Conservation (phyloP, 192 early-diverging fungal species). For the Chytriomyces confervae region DNA sequence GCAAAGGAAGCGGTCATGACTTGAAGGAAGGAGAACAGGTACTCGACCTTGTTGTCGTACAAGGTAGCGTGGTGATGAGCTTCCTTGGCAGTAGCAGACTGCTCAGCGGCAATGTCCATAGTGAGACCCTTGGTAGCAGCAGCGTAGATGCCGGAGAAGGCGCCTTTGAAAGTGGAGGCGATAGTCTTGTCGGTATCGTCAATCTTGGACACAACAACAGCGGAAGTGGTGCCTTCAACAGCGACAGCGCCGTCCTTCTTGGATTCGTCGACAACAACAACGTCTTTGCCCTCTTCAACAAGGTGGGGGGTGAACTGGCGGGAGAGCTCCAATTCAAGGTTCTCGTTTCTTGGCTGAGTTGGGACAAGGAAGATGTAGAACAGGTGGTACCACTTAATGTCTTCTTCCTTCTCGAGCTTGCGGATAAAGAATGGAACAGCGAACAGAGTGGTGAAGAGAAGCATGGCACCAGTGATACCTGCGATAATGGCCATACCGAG, state of each 20-base stretch:
- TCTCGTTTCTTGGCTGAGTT: slow-evolving; percentile 48
- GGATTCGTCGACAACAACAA: slow-evolving; percentile 34
- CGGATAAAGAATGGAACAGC: slow-evolving; percentile 71
- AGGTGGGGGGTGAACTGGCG: slow-evolving; percentile 19
- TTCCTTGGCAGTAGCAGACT: slow-evolving; percentile 38
- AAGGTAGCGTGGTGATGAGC: slow-evolving; percentile 70
- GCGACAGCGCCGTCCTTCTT: slow-evolving; percentile 36
- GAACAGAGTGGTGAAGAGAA: slow-evolving; percentile 66
- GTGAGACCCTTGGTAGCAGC: slow-evolving; percentile 31
- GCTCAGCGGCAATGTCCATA: slow-evolving; percentile 47
- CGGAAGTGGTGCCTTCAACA: slow-evolving; percentile 40
- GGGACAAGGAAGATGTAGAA: slow-evolving; percentile 64
- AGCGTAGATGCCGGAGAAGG: background rate
- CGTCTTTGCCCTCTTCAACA: slow-evolving; percentile 21
- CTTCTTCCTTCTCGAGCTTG: slow-evolving; percentile 65
- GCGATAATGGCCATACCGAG: slow-evolving; percentile 66
- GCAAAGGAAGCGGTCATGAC: slow-evolving; percentile 80
- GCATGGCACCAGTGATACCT: slow-evolving; percentile 64
- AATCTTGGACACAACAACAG: no score
- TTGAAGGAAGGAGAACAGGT: slow-evolving; percentile 83
- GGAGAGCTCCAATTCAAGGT: slow-evolving; percentile 21
- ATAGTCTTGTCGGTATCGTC: slow-evolving; percentile 15
- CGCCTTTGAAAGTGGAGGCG: slow-evolving; percentile 3
- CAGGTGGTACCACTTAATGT: slow-evolving; percentile 76
- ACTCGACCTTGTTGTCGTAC: slow-evolving; percentile 77